phyloP scores from a whole-genome alignment of 2,329 filamentous ascomycete species.

The Trichoderma koningiopsis region DNA sequence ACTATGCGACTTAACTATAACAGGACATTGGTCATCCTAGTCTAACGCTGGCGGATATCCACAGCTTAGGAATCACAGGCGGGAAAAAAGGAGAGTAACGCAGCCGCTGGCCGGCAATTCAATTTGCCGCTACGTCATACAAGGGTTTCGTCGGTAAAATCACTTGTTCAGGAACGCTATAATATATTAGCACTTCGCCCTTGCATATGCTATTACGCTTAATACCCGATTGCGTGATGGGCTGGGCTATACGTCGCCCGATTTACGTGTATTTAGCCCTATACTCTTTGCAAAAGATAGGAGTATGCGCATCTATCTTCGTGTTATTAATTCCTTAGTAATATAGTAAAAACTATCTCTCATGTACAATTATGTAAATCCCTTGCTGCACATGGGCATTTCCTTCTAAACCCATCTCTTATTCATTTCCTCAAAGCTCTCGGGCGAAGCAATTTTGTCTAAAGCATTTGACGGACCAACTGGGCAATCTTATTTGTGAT shows the following conservation, averaged over 20 bases:
- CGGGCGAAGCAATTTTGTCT: neutral
- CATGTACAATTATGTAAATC: neutral
- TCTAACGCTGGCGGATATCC: neutral
- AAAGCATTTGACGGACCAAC: neutral
- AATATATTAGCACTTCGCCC: neutral
- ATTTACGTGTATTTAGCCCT: neutral
- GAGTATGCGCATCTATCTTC: neutral
- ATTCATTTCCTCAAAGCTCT: too few species aligned
- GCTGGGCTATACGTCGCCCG: neutral
- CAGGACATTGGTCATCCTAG: neutral
- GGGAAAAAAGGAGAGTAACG: neutral
- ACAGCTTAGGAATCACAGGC: conserved; percentile 4
- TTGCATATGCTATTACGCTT: neutral
- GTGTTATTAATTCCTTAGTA: neutral
- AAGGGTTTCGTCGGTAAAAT: neutral
- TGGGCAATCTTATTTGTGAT: neutral
- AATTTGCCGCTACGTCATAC: neutral
- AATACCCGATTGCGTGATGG: neutral
- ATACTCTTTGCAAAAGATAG: neutral
- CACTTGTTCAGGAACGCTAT: neutral
- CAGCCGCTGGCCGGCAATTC: neutral
- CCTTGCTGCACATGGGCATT: neutral
- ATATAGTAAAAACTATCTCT: neutral
- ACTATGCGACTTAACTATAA: neutral
- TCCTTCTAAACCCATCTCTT: neutral